These are phyloP conservation scores for Apophysomyces sp. DNA, from an alignment of 371 early-diverging fungal species.

Conservation along the genomic window DNA sequence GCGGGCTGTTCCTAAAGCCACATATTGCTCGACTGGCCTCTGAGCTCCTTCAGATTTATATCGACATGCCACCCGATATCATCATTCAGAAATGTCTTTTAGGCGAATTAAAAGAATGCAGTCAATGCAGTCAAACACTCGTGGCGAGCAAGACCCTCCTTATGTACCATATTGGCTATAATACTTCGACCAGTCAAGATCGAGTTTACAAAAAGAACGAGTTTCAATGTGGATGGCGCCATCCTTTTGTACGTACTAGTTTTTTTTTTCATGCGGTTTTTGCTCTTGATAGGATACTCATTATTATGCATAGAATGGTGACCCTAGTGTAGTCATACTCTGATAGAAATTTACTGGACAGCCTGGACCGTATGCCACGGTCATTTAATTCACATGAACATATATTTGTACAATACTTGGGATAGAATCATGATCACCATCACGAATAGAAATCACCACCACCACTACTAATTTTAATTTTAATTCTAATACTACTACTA, in stretches of 20 bases:
- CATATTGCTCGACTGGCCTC: slow-evolving; percentile 41
- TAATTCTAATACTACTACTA: too few relatives aligned
- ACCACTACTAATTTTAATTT: background rate
- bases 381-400: background rate
- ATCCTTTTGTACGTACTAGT: slow-evolving; percentile 50
- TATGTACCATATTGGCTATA: slow-evolving; percentile 63
- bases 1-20: slow-evolving; percentile 55
- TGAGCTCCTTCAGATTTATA: slow-evolving; percentile 38
- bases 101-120: slow-evolving; percentile 50
- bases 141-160: slow-evolving; percentile 55
- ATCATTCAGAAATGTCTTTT: slow-evolving; percentile 57
- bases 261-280: background rate
- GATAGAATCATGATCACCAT: background rate
- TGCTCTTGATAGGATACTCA: background rate
- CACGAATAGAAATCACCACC: background rate
- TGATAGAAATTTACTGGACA: slow-evolving; percentile 12
- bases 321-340: slow-evolving; percentile 32
- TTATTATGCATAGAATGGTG: slow-evolving; percentile 29
- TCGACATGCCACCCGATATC: slow-evolving; percentile 53
- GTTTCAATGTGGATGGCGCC: slow-evolving; percentile 68
- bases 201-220: slow-evolving; percentile 54
- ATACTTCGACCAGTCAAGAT: slow-evolving; percentile 58
- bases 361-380: too few relatives aligned
- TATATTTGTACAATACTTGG: background rate
- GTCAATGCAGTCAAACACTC: slow-evolving; percentile 30